phyloP scores from a whole-genome alignment of 1,284 basidiomycete genomes.

The Xerocomus nothofagi region DNA sequence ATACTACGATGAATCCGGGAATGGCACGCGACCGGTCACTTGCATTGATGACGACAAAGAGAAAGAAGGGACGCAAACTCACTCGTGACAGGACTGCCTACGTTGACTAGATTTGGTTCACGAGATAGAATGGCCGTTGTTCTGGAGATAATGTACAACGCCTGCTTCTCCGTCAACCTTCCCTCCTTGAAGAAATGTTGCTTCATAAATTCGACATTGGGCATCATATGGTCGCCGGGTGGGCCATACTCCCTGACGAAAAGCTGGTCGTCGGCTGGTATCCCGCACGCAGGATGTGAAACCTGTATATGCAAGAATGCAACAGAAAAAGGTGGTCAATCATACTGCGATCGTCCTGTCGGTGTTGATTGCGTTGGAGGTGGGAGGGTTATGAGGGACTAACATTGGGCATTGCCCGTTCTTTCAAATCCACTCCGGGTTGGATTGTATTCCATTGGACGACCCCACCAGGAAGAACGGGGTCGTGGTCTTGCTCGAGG shows the following conservation, averaged over 20 bases:
- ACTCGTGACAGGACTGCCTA: constrained; percentile 95
- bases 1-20: constrained; percentile 53
- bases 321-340: constrained; percentile 25
- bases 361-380: constrained; percentile 10
- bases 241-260: constrained; percentile 34
- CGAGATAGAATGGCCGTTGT: constrained; percentile 73
- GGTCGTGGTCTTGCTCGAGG: constrained; percentile 30
- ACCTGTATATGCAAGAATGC: constrained; percentile 23
- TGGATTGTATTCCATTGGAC: constrained; percentile 24
- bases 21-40: constrained; percentile 12
- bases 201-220: constrained; percentile 86
- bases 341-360: constrained; percentile 24
- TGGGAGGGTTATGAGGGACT: constrained; percentile 24
- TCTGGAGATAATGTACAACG: constrained; percentile 81
- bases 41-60: constrained; percentile 2
- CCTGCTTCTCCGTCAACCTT: constrained; percentile 83
- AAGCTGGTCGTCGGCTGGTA: constrained; percentile 31
- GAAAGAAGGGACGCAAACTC: constrained; percentile 33
- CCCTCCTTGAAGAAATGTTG: constrained; percentile 95
- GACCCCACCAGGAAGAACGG: constrained; percentile 33
- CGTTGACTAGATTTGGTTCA: constrained; percentile 89
- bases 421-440: constrained; percentile 22
- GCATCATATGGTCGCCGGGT: constrained; percentile 36
- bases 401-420: constrained; percentile 32
- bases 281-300: constrained; percentile 18